A percentile compares a stretch with the other conserved stretches of the same genome.
phyloP scores from a whole-genome alignment of 768 basidiomycete genomes.

The Boletus reticulatus region DNA sequence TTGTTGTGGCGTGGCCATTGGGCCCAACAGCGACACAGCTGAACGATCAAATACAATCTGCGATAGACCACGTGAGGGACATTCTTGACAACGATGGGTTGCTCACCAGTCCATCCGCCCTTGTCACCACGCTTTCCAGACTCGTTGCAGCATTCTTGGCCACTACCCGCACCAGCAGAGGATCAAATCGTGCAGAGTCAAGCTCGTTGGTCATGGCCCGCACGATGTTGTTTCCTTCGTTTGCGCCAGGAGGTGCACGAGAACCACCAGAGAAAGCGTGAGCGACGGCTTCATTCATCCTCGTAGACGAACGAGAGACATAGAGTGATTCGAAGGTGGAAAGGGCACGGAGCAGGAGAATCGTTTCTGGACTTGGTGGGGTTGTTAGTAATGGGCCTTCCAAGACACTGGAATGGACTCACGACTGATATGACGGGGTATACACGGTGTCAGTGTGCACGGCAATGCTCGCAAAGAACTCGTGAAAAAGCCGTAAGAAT shows the following conservation, averaged over 20 bases:
- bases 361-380: constrained; percentile 76
- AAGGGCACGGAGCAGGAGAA: constrained; percentile 81
- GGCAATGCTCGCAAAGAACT: constrained; percentile 93
- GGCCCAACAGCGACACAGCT: constrained; percentile 72
- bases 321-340: constrained; percentile 87
- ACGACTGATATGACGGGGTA: constrained; percentile 83
- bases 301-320: constrained; percentile 76
- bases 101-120: constrained; percentile 69
- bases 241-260: constrained; percentile 66
- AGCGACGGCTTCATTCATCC: constrained; percentile 78
- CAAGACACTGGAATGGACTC: constrained; percentile 7
- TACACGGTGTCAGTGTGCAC: constrained; percentile 96
- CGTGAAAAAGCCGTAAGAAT: constrained; percentile 88
- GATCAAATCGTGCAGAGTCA: constrained; percentile 53
- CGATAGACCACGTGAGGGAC: not conserved
- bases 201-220: constrained; percentile 86
- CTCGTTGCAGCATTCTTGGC: constrained; percentile 69
- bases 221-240: constrained; percentile 75
- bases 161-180: constrained; percentile 74
- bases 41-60: constrained; percentile 73
- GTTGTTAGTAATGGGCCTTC: not conserved
- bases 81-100: not conserved
- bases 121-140: constrained; percentile 64
- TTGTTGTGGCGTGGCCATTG: constrained; percentile 77
- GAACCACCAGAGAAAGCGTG: constrained; percentile 73